These are phyloP conservation scores for Kwoniella dejecticola DNA, from an alignment of 768 basidiomycete genomes.

Conservation along the genomic window DNA sequence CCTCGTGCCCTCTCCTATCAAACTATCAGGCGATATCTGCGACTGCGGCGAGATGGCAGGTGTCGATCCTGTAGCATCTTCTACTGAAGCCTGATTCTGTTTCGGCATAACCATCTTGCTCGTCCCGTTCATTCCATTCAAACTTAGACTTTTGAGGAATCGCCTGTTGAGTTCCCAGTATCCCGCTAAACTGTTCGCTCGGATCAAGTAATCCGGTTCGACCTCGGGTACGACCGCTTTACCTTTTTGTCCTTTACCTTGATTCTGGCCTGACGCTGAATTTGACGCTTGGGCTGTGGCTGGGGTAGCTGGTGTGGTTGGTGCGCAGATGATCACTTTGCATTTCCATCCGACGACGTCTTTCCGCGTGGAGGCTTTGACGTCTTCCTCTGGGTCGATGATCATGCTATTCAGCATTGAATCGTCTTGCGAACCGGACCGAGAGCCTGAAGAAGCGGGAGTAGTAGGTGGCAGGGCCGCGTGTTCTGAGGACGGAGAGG, in stretches of 20 bases:
- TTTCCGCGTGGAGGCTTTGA: slow-evolving; percentile 3
- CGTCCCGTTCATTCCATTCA: not conserved
- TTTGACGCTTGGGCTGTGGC: not conserved
- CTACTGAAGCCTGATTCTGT: slow-evolving; percentile 4
- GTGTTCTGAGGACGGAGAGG: slow-evolving; percentile 24
- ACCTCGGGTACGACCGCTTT: slow-evolving; percentile 1
- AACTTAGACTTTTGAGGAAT: slow-evolving; percentile 40
- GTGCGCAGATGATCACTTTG: slow-evolving; percentile 41
- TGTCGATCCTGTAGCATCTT: slow-evolving; percentile 50
- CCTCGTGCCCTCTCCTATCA: slow-evolving; percentile 79
- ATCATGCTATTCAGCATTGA: slow-evolving; percentile 15
- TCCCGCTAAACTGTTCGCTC: slow-evolving; percentile 72
- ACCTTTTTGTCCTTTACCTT: slow-evolving; percentile 26
- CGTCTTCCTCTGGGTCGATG: slow-evolving; percentile 14
- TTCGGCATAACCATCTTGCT: not conserved
- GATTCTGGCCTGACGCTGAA: slow-evolving; percentile 16
- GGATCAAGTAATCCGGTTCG: slow-evolving; percentile 56
- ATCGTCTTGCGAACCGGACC: not conserved
- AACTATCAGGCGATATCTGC: slow-evolving; percentile 78
- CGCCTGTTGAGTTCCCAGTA: slow-evolving; percentile 80
- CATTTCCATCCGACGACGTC: slow-evolving; percentile 36
- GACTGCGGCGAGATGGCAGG: slow-evolving; percentile 76
- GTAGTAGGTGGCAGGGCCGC: slow-evolving; percentile 19
- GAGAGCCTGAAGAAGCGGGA: slow-evolving; percentile 4
- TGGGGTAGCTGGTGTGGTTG: slow-evolving; percentile 16